Evolutionary conservation across 805 yeast genomes (phyloP).

Genomic region (Metschnikowia amazonensis): DNA sequence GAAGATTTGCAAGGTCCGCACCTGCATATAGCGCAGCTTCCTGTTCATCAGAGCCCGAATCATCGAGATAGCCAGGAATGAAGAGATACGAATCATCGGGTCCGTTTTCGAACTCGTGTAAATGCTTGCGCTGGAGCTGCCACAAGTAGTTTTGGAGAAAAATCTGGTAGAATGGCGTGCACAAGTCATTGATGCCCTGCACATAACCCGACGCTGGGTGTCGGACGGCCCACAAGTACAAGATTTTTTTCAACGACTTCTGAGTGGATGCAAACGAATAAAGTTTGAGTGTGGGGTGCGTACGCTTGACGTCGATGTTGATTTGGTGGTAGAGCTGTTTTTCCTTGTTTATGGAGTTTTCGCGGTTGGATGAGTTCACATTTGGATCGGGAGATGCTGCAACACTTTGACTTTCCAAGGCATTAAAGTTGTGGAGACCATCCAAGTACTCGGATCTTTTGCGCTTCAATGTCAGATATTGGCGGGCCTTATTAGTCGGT

Average conservation of each 20-base stretch:
- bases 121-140: constrained; percentile 33
- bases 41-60: constrained; percentile 19
- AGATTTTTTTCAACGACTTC: constrained; percentile 69
- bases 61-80: constrained; percentile 36
- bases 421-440: constrained; percentile 65
- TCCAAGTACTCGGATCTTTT: constrained; percentile 83
- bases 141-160: constrained; percentile 65
- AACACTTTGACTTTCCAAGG: constrained; percentile 20
- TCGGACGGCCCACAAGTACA: constrained; percentile 91
- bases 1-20: constrained; percentile 22
- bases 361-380: constrained; percentile 17
- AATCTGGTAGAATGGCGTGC: constrained; percentile 88
- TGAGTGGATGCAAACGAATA: constrained; percentile 72
- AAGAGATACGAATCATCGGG: constrained; percentile 25
- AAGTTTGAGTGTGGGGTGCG: constrained; percentile 78
- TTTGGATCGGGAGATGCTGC: constrained; percentile 7
- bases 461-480: constrained; percentile 63
- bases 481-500: constrained; percentile 78
- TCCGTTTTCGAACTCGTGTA: constrained; percentile 10
- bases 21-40: constrained; percentile 27
- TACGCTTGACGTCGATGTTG: constrained; percentile 89
- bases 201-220: constrained; percentile 98
- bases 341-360: constrained; percentile 47
- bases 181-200: constrained; percentile 93
- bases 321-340: constrained; percentile 92